Conservation (phyloP, 2,329 filamentous ascomycete genomes). For the Hymenoscyphus salicellus region DNA sequence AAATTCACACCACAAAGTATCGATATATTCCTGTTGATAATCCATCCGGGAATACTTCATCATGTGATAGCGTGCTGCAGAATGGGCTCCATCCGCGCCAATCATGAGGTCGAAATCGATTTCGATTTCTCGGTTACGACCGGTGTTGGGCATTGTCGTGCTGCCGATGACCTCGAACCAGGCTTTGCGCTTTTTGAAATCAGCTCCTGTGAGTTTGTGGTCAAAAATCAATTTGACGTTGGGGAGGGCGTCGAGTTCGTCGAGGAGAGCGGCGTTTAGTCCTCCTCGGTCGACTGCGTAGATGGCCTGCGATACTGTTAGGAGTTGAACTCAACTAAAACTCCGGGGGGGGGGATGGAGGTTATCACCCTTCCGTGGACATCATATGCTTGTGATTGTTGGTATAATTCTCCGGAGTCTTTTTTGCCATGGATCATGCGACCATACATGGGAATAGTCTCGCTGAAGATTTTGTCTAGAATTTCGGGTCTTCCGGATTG, state of each 20-base stretch:
- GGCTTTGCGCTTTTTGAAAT: slow-evolving; percentile 74
- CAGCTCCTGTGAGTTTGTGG: slow-evolving; percentile 87
- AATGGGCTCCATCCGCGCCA: slow-evolving; percentile 93
- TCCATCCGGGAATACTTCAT: slow-evolving; percentile 94
- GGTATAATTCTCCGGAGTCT: slow-evolving; percentile 63
- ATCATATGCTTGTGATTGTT: slow-evolving; percentile 86
- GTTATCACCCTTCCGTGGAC: slow-evolving; percentile 72
- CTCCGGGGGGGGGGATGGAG: background rate
- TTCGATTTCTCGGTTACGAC: slow-evolving; percentile 62
- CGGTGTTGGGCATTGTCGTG: slow-evolving; percentile 18
- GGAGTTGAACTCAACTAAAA: background rate
- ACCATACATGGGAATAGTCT: slow-evolving; percentile 89
- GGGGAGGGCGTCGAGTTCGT: slow-evolving; percentile 76
- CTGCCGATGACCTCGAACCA: slow-evolving; percentile 71
- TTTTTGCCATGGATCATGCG: slow-evolving; percentile 87
- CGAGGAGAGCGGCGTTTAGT: slow-evolving; percentile 79
- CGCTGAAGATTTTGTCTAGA: slow-evolving; percentile 68
- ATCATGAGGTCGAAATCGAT: slow-evolving; percentile 89
- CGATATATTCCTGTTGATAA: slow-evolving; percentile 92
- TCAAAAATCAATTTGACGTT: slow-evolving; percentile 93
- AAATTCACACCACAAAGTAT: slow-evolving; percentile 97
- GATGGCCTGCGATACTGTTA: slow-evolving; percentile 57
- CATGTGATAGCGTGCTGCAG: slow-evolving; percentile 82
- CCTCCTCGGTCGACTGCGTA: slow-evolving; percentile 80
- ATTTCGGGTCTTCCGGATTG: slow-evolving; percentile 65